Base-by-base conservation (phyloP, 148 eudicot species). In the Spergularia bocconei region DNA sequence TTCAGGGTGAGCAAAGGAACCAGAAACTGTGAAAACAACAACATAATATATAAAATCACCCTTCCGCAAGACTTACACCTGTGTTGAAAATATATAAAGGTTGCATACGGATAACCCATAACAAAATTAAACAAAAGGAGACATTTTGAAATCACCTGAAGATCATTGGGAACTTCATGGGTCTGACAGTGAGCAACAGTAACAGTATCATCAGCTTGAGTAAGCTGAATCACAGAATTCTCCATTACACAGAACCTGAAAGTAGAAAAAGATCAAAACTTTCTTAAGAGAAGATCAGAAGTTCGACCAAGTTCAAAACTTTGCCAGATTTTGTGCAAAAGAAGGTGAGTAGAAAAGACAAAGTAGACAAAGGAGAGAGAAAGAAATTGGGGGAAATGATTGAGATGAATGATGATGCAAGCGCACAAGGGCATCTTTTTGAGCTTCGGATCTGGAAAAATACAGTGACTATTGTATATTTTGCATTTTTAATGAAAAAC, bases 371-470 rank as follows among this genome's bases (percentile, higher is more conserved):
- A 57, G 23, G 48, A 65, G 58, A 59, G 64, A 74, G 39, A 79
- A 59, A 39, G 65, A 15, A 61, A 67, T 33, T 58, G 73, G 57
- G 63, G 4, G 78, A 80, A 70, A 69, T 70, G 67, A 70, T 39
- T 63, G 47, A n/a, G 36, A 44, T 62, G 53, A 52, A 69, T 69
- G 60, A 69, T 59, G 39, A 58, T n/a, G 61, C 25, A 70, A 79
- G 56, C 52, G 54, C 72, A 78, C 9, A 66, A 66, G 41, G 54
- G 83, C 78, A 80, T 80, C 73, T 76, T 76, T 80, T 75, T 70
- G 66, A 71, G 79, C 55, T 76, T 80, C 57, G 79, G 83, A 76
- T 80, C 83, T 80, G 68, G 7, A 54, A 56, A 75, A 44, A 44
- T 44, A 44, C 48, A 44, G 48, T 44, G 48, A 44, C 8, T 44